A percentile compares a stretch with the other conserved stretches of the same genome.
Conservation (phyloP, 257 asterid genomes). For the Vinca minor region DNA sequence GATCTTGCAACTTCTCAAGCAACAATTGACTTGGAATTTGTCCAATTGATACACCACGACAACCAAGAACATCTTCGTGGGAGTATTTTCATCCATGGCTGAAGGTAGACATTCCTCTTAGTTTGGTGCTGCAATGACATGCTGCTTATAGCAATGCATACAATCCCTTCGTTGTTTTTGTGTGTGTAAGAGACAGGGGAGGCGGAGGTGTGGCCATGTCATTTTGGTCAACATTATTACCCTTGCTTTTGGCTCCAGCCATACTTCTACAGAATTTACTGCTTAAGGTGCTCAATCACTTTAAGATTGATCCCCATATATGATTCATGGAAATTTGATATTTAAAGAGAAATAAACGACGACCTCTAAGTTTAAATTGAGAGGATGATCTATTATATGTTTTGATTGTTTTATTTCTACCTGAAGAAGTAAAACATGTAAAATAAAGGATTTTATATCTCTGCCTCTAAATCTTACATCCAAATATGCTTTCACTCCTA, state of each 20-base stretch:
- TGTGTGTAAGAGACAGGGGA: too few relatives aligned
- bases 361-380: background rate
- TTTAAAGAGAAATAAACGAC: background rate
- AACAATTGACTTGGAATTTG: too few relatives aligned
- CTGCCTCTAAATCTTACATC: too few relatives aligned
- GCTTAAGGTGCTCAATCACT: background rate
- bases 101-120: background rate
- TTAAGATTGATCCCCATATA: background rate
- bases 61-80: background rate
- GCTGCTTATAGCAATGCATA: background rate
- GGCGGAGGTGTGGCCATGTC: too few relatives aligned
- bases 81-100: background rate
- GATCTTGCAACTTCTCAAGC: background rate
- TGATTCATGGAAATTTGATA: background rate
- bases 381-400: background rate
- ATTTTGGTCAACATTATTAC: background rate
- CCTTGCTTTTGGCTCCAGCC: background rate
- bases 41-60: too few relatives aligned
- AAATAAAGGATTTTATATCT: background rate
- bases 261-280: background rate
- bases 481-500: background rate
- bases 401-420: background rate
- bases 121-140: background rate
- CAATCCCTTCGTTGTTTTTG: background rate
- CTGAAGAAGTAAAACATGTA: background rate